Evolutionary conservation across 208 protist genomes (phyloP), one percentile per base, ranked within the genome.

Genomic region (Leishmania amazonensis): DNA sequence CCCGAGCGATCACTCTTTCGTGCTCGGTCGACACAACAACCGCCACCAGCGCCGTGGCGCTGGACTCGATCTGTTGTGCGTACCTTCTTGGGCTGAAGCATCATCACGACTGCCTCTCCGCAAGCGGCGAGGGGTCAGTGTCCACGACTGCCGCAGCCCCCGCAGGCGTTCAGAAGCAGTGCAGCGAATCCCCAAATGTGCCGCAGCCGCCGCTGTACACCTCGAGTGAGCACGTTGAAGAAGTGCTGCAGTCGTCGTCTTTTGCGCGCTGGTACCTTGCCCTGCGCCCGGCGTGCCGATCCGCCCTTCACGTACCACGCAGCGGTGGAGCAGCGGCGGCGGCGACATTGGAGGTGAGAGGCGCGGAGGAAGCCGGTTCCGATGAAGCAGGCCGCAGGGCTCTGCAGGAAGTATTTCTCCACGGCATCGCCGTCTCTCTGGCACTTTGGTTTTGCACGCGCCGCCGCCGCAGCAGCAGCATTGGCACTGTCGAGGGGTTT

Each of bases 341-440:
- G 28, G 45, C 24, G 19, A 72, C 35, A 3, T 9, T 64, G 28
- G 24, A 0, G 62, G 31, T 40, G 62, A 9, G 45, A 13, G 45
- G 45, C 62, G 51, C 31, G 17, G 31, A 62, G 31, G 21, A 76
- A 35, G 31, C 35, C 31, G 24, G 3, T n/a, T 5, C 13, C 11
- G 31, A 42, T 35, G 75, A 65, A 11, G 24, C 13, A 65, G 40
- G 6, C 11, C 38, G 21, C 21, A 11, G 53, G 24, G 75, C 75
- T 58, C 35, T 78, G 11, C 53, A 76, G 24, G 83, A 85, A 35
- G 57, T 85, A 35, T 47, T 82, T 2, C n/a, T 79, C 24, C 83
- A 85, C 57, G 78, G 83, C 31, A 42, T 85, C 57, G 45, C 76
- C 42, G 51, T 35, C 58, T 85, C 83, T 40, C 83, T 85, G 21